These are phyloP conservation scores for Bromus sterilis DNA, from an alignment of 176 grass and related monocot genomes.

Conservation along the genomic window DNA sequence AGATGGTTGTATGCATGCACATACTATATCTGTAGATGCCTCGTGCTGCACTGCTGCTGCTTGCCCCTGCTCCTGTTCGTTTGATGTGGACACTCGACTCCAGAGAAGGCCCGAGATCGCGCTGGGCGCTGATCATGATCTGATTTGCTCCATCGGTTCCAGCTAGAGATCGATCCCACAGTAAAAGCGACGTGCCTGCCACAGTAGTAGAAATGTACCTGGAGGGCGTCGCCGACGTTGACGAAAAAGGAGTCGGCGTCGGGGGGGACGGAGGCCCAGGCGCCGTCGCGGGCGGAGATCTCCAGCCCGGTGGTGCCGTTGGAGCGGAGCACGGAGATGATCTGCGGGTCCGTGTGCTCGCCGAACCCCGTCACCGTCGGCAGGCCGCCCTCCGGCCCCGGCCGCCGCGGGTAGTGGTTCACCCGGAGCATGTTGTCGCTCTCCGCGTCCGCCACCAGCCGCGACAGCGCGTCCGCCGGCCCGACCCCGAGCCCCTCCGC, in stretches of 20 bases:
- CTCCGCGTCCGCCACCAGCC: slow-evolving; percentile 53
- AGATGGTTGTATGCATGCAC: not conserved
- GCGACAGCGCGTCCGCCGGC: slow-evolving; percentile 33
- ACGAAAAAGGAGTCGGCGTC: slow-evolving; percentile 74
- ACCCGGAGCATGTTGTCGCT: slow-evolving; percentile 66
- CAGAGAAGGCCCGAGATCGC: not conserved
- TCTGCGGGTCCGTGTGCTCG: slow-evolving; percentile 92
- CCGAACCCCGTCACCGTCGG: slow-evolving; percentile 93
- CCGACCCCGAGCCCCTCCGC: slow-evolving; percentile 61
- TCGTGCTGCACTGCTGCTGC: not conserved
- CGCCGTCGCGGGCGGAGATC: slow-evolving; percentile 51
- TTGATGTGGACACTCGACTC: not conserved
- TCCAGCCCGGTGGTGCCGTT: slow-evolving; percentile 80
- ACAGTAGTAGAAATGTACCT: slow-evolving; percentile 35
- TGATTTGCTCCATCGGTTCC: not conserved
- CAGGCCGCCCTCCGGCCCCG: slow-evolving; percentile 24
- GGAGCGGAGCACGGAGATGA: slow-evolving; percentile 79
- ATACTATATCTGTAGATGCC: not conserved
- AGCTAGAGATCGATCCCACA: not conserved
- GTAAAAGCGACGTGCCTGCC: not conserved
- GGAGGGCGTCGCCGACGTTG: slow-evolving; percentile 81
- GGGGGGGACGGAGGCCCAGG: slow-evolving; percentile 67
- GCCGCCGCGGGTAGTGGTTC: slow-evolving; percentile 83
- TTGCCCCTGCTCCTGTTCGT: not conserved
- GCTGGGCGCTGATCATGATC: not conserved